Evolutionary conservation across 345 rosid genomes (phyloP).

Genomic region (Rhizophora mangle): DNA sequence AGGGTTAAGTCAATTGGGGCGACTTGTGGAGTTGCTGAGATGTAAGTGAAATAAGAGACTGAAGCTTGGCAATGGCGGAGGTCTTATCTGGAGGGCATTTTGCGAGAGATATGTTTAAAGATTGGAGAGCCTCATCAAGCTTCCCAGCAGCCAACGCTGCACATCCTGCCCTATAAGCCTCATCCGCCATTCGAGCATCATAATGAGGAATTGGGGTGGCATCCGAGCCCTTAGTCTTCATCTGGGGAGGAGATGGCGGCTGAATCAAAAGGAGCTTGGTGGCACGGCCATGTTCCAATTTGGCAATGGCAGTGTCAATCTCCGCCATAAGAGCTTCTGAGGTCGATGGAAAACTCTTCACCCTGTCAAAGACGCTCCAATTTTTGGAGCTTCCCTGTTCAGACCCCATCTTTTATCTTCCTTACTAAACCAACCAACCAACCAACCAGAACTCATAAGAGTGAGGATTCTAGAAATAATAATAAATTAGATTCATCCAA

Average conservation of each 20-base stretch:
- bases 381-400: conserved; percentile 22
- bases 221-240: conserved; percentile 18
- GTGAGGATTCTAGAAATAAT: too few species aligned
- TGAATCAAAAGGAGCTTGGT: conserved; percentile 35
- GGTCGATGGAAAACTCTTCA: conserved; percentile 44
- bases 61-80: conserved; percentile 66
- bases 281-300: conserved; percentile 53
- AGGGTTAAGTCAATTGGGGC: neutral
- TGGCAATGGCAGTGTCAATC: conserved; percentile 47
- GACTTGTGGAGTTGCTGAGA: conserved; percentile 35
- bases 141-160: conserved; percentile 58
- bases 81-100: conserved; percentile 47
- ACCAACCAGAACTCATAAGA: too few species aligned
- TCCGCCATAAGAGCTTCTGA: conserved; percentile 64
- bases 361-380: conserved; percentile 51
- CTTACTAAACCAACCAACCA: too few species aligned
- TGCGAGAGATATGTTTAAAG: conserved; percentile 41
- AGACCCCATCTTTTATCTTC: conserved; percentile 35
- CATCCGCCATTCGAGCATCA: conserved; percentile 52
- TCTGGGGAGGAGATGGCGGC: conserved; percentile 25
- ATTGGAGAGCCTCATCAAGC: conserved; percentile 63
- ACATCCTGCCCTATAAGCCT: conserved; percentile 62
- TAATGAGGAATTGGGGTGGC: conserved; percentile 23
- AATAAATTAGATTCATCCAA: too few species aligned
- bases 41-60: conserved; percentile 42